Evolutionary conservation across 345 rosid species (phyloP).

Genomic region (Aquilaria yunnanensis): DNA sequence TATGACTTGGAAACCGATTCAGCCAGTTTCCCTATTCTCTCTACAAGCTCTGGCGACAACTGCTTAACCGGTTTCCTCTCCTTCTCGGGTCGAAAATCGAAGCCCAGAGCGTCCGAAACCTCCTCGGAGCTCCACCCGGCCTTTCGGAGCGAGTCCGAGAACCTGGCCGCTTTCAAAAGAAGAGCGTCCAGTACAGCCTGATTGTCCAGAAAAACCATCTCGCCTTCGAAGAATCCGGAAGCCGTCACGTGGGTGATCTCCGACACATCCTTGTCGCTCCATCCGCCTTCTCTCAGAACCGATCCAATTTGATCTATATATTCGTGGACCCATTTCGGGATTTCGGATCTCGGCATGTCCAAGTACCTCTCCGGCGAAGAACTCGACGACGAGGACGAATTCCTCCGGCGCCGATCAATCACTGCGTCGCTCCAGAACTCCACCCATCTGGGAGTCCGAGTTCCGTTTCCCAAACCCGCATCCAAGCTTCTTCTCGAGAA

Average conservation of each 20-base stretch:
- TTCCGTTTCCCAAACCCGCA: slow-evolving; percentile 31
- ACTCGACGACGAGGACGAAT: slow-evolving; percentile 52
- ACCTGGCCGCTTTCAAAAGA: slow-evolving; percentile 83
- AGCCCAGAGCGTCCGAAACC: slow-evolving; percentile 79
- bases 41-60: slow-evolving; percentile 63
- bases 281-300: slow-evolving; percentile 79
- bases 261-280: slow-evolving; percentile 73
- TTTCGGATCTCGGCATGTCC: slow-evolving; percentile 59
- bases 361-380: slow-evolving; percentile 71
- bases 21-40: slow-evolving; percentile 72
- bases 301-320: slow-evolving; percentile 73
- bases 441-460: slow-evolving; percentile 81
- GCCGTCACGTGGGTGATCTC: slow-evolving; percentile 81
- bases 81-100: slow-evolving; percentile 78
- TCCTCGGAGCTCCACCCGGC: slow-evolving; percentile 99
- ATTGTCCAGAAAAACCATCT: slow-evolving; percentile 71
- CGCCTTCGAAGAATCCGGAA: slow-evolving; percentile 75
- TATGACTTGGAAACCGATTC: slow-evolving; percentile 75
- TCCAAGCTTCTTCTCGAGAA: slow-evolving; percentile 63
- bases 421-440: slow-evolving; percentile 97
- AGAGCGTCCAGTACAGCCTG: slow-evolving; percentile 78
- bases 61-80: slow-evolving; percentile 66
- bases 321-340: slow-evolving; percentile 81
- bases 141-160: slow-evolving; percentile 75
- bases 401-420: slow-evolving; percentile 65